Conservation (phyloP, 371 early-diverging fungal genomes). For the Actinomortierella wolfii region DNA sequence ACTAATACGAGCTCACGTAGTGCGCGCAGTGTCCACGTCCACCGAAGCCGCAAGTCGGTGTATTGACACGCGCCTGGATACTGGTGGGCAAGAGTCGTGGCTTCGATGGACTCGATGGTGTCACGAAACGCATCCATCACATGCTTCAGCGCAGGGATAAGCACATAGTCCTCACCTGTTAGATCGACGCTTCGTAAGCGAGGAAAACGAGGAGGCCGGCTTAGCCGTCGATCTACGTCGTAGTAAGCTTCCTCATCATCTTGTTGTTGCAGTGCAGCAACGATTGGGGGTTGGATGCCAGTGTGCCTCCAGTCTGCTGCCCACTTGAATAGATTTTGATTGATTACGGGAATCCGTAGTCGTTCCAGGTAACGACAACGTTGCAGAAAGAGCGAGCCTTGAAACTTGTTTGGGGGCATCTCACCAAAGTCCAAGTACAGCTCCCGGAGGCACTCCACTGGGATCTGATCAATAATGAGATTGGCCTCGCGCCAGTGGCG, state of each 20-base stretch:
- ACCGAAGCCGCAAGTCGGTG: slow-evolving; percentile 5
- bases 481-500: slow-evolving; percentile 41
- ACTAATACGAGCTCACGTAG: slow-evolving; percentile 28
- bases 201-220: background rate
- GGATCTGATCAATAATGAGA: slow-evolving; percentile 23
- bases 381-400: slow-evolving; percentile 14
- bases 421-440: slow-evolving; percentile 21
- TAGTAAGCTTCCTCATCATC: background rate
- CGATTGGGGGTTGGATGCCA: too few species aligned
- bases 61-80: slow-evolving; percentile 6
- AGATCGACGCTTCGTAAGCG: slow-evolving; percentile 18
- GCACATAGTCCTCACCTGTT: slow-evolving; percentile 25
- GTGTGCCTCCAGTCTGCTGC: slow-evolving; percentile 6
- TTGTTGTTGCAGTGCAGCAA: background rate
- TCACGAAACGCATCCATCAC: slow-evolving; percentile 35
- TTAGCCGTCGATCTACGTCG: slow-evolving; percentile 1
- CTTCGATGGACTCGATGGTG: slow-evolving; percentile 24
- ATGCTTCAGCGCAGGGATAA: slow-evolving; percentile 29
- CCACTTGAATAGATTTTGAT: slow-evolving; percentile 32
- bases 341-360: slow-evolving; percentile 29
- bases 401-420: slow-evolving; percentile 17
- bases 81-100: slow-evolving; percentile 7
- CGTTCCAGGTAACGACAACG: slow-evolving; percentile 17
- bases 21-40: slow-evolving; percentile 26
- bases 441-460: slow-evolving; percentile 26